Percentiles rank a stretch among this genome's conserved stretches.
phyloP scores from a whole-genome alignment of 164 flowering plant species.

The Annona squamosa region DNA sequence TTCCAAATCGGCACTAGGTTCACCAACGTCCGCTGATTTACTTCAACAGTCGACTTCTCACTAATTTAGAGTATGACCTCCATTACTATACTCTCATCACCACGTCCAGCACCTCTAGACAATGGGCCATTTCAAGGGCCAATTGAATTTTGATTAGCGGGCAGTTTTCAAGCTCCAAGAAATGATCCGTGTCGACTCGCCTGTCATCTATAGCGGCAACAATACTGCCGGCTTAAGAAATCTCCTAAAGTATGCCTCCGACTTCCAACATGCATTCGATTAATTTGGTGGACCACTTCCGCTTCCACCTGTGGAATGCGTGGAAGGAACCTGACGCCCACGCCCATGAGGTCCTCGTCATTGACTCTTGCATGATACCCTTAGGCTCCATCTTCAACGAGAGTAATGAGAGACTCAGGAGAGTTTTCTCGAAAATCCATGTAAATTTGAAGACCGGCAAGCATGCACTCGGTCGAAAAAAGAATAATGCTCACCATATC shows the following conservation, averaged over 20 bases:
- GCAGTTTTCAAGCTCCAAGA: slow-evolving; percentile 77
- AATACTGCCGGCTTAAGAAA: slow-evolving; percentile 70
- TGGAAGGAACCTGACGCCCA: slow-evolving; percentile 82
- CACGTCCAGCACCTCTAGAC: slow-evolving; percentile 53
- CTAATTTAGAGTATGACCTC: slow-evolving; percentile 74
- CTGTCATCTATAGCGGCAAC: slow-evolving; percentile 60
- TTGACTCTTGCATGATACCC: slow-evolving; percentile 93
- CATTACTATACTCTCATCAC: slow-evolving; percentile 53
- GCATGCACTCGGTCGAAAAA: not conserved
- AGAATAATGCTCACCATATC: too few relatives aligned
- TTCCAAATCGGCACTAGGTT: slow-evolving; percentile 50
- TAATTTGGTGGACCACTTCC: slow-evolving; percentile 66
- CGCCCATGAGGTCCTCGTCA: slow-evolving; percentile 66
- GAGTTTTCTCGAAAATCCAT: slow-evolving; percentile 72
- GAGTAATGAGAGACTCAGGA: slow-evolving; percentile 48
- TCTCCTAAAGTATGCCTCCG: slow-evolving; percentile 38
- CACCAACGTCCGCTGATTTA: slow-evolving; percentile 84
- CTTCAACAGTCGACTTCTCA: slow-evolving; percentile 61
- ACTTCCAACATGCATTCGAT: slow-evolving; percentile 49
- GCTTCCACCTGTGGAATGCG: slow-evolving; percentile 93
- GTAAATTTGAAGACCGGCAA: slow-evolving; percentile 59
- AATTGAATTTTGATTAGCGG: slow-evolving; percentile 64
- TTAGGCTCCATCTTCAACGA: slow-evolving; percentile 91
- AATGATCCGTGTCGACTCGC: slow-evolving; percentile 76
- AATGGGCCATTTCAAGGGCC: slow-evolving; percentile 54